Evolutionary conservation across 805 yeast genomes (phyloP).

Genomic region (Teunomyces gatunensis): DNA sequence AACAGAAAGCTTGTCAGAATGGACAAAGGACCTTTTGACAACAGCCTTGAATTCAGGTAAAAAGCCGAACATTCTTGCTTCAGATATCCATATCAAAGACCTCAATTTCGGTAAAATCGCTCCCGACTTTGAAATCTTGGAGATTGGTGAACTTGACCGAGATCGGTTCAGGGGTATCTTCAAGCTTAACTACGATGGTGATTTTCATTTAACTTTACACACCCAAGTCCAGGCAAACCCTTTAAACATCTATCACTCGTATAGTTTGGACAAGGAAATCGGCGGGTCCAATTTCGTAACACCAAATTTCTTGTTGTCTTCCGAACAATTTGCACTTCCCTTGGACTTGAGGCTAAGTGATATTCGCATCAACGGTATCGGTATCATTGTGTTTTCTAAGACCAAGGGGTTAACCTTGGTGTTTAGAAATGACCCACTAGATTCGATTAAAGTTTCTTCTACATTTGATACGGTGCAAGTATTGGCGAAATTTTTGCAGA

Average conservation of each 20-base stretch:
- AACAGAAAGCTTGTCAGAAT: slow-evolving; percentile 55
- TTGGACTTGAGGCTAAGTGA: slow-evolving; percentile 71
- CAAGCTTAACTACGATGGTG: slow-evolving; percentile 72
- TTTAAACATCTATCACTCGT: slow-evolving; percentile 60
- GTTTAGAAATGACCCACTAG: slow-evolving; percentile 85
- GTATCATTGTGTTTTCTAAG: slow-evolving; percentile 78
- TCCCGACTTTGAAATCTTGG: slow-evolving; percentile 74
- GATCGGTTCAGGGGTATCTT: slow-evolving; percentile 82
- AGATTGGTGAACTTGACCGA: slow-evolving; percentile 74
- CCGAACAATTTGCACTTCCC: slow-evolving; percentile 72
- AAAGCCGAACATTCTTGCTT: slow-evolving; percentile 67
- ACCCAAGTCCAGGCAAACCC: slow-evolving; percentile 86
- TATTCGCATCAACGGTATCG: slow-evolving; percentile 73
- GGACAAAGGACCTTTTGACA: slow-evolving; percentile 64
- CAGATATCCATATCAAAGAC: slow-evolving; percentile 64
- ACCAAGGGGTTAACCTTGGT: slow-evolving; percentile 83
- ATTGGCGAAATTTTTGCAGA: slow-evolving; percentile 77
- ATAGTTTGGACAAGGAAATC: slow-evolving; percentile 35
- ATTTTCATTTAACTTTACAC: slow-evolving; percentile 68
- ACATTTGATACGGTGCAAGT: slow-evolving; percentile 86
- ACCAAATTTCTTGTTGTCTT: slow-evolving; percentile 65
- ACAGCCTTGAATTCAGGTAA: slow-evolving; percentile 74
- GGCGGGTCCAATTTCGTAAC: slow-evolving; percentile 47
- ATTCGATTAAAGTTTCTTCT: slow-evolving; percentile 75
- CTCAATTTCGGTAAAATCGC: slow-evolving; percentile 71